Evolutionary conservation across 306 rosid species (phyloP), one percentile per base, ranked within the genome.

Genomic region (Quercus alba): DNA sequence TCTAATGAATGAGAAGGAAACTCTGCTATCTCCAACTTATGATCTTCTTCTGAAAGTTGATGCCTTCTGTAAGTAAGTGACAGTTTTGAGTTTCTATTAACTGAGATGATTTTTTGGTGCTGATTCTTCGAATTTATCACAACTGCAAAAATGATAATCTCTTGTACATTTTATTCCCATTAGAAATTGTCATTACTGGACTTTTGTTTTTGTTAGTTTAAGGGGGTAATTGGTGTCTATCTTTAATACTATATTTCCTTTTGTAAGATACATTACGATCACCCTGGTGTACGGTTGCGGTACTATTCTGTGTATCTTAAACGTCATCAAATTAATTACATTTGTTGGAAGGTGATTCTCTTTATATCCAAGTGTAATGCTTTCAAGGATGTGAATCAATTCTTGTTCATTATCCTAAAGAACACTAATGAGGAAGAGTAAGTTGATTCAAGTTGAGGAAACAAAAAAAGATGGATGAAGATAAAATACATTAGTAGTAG

Each of bases 1-100:
- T 96, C 98, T 0, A 85, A 84, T 8, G 97, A 86, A 80, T 85
- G 85, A 70, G 92, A 84, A 84, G 85, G 85, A 26, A 86, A 82
- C 80, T 85, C 83, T 54, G 59, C 82, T 67, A 17, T 82, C 95
- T 81, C 90, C 84, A 66, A 75, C 80, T 21, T 76, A 73, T 52
- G 90, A 88, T 72, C 85, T 81, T 79, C 89, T 88, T 68, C 76
- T 88, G 69, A 89, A 83, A 84, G 87, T 81, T 77, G 84, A 58
- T 78, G 44, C 70, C 18, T 23, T 70, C 25, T 83, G 78, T 81
- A 81, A 76, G 78, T 81, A 82, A 46, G 77, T 70, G 80, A 73
- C 72, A 55, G 61, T 74, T 81, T 73, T 41, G 23, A 80, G 78
- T 75, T 74, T 80, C 83, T 64, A 79, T 83, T 81, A 75, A 87